Evolutionary conservation across 2,329 filamentous ascomycete genomes (phyloP).

Genomic region (Penicillium capsulatum): DNA sequence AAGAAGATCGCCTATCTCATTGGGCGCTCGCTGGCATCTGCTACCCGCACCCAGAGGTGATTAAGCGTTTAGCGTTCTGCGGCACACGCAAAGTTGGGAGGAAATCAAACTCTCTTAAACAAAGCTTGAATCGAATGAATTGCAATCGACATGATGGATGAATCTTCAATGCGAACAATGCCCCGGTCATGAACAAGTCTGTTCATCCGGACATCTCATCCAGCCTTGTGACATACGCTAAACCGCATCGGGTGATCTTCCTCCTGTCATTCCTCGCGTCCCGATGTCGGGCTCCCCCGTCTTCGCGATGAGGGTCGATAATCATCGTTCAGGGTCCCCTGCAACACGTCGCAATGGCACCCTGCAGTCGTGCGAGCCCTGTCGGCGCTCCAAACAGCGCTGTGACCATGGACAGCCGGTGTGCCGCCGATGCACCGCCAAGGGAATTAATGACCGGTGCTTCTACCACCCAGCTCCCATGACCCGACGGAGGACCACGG

Average conservation of each 20-base stretch:
- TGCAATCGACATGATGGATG: too few relatives aligned
- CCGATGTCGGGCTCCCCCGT: too few relatives aligned
- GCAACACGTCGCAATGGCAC: conserved; percentile 36
- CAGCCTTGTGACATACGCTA: not conserved
- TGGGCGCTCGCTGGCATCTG: too few relatives aligned
- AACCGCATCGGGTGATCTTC: conserved; percentile 1
- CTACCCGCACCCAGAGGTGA: too few relatives aligned
- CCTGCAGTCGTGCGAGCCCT: conserved; percentile 38
- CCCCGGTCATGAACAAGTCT: too few relatives aligned
- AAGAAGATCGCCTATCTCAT: too few relatives aligned
- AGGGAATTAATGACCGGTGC: conserved; percentile 29
- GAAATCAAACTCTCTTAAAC: too few relatives aligned
- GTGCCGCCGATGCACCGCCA: conserved; percentile 31
- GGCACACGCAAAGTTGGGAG: too few relatives aligned
- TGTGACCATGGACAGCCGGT: conserved; percentile 36
- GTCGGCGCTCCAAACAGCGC: conserved; percentile 36
- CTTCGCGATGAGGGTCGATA: conserved; percentile 2
- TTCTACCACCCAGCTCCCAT: conserved; percentile 40
- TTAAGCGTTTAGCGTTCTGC: too few relatives aligned
- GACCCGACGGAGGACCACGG: conserved; percentile 27
- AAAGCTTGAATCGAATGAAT: too few relatives aligned
- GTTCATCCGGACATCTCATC: too few relatives aligned
- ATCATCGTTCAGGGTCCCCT: conserved; percentile 21
- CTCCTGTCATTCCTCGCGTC: not conserved
- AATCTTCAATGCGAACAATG: too few relatives aligned